Conservation (phyloP, 306 rosid genomes). For the Cucumis cinereus region DNA sequence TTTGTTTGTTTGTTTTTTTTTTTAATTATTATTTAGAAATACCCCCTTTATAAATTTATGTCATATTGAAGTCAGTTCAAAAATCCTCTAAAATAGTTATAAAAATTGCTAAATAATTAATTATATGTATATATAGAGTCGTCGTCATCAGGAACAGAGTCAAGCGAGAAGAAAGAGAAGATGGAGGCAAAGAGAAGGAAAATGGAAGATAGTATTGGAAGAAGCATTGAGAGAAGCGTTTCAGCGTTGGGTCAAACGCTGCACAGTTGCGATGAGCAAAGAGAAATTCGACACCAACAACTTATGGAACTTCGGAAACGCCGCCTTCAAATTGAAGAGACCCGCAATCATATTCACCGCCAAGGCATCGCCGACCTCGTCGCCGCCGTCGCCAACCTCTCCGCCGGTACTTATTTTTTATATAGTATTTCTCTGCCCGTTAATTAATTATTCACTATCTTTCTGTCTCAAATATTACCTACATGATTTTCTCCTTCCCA, state of each 20-base stretch:
- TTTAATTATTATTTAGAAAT: too few species aligned
- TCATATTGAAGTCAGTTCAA: too few species aligned
- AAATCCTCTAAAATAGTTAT: too few species aligned
- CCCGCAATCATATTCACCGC: constrained; percentile 28
- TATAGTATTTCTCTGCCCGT: neutral
- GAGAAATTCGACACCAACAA: constrained; percentile 42
- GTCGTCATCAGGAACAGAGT: constrained; percentile 23
- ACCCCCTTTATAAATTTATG: too few species aligned
- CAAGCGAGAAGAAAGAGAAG: constrained; percentile 23
- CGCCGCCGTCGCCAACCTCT: constrained; percentile 39
- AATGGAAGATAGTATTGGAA: constrained; percentile 28
- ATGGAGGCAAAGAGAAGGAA: constrained; percentile 34
- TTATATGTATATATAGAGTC: constrained; percentile 16
- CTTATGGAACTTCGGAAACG: constrained; percentile 27
- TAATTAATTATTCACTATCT: neutral
- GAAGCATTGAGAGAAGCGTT: constrained; percentile 41
- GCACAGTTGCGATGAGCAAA: constrained; percentile 33
- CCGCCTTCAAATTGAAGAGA: constrained; percentile 39
- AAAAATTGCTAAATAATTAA: too few species aligned
- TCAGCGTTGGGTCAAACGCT: constrained; percentile 34
- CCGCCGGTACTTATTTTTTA: constrained; percentile 10
- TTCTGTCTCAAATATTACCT: neutral
- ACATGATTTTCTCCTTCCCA: neutral
- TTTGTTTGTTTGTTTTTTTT: too few species aligned
- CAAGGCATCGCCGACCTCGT: constrained; percentile 43